Conservation (phyloP, 2,329 filamentous ascomycete species). For the Alternaria triticimaculans region DNA sequence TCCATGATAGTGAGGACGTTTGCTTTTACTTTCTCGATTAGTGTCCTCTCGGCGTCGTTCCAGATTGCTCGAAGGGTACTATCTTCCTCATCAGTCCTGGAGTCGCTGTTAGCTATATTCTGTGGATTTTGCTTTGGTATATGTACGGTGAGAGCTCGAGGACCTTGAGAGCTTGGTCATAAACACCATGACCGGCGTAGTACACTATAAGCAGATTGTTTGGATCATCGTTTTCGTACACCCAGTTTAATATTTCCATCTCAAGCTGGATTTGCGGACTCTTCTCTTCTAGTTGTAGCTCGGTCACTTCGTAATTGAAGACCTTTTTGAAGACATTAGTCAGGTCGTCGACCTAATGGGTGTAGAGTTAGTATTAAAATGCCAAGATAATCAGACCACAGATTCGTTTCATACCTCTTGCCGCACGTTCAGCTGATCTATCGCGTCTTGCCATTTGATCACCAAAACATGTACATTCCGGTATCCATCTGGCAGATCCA, state of each 20-base stretch:
- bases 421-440: constrained; percentile 8
- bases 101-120: not conserved
- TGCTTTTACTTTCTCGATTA: constrained; percentile 10
- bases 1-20: constrained; percentile 32
- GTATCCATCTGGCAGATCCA: constrained; percentile 19
- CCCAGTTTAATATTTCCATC: not conserved
- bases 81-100: not conserved
- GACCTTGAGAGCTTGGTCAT: not conserved
- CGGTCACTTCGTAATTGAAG: not conserved
- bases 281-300: not conserved
- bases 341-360: not conserved
- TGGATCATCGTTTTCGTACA: not conserved
- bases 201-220: not conserved
- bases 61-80: not conserved
- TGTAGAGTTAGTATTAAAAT: not conserved
- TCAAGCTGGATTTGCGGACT: not conserved
- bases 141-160: not conserved
- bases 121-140: not conserved
- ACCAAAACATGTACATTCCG: constrained; percentile 16
- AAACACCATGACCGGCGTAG: not conserved
- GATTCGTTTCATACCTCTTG: not conserved
- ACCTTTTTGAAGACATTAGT: not conserved
- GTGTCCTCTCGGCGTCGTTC: not conserved
- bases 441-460: constrained; percentile 15
- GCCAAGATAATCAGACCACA: not conserved